Base-by-base conservation (phyloP, 805 yeast genomes). In the Sugiyamaella americana region DNA sequence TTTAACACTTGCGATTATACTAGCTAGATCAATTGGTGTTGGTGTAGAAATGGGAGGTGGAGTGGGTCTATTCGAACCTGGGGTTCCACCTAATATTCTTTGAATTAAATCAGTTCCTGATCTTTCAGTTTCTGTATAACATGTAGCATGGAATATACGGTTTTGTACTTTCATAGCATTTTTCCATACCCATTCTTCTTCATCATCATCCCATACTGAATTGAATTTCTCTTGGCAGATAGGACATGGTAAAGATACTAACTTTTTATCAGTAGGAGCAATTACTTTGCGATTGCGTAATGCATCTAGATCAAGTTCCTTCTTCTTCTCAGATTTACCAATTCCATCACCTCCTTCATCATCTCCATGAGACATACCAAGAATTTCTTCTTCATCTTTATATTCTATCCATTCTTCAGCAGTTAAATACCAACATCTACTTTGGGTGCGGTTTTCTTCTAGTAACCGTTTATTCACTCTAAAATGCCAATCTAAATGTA, bases 401-500 rank as follows among this genome's bases (percentile, higher is more conserved):
- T 84, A 87, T 20, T 73, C 72, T 22, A 76, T 74, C 91, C 95
- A 88, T 38, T 79, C 80, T 20, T 72, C 70, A 51, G 78, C 84
- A 51, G 79, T 80, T 50, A 88, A 66, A 62, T 80, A 89, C 95
- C 95, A 89, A 55, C 80, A 75, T 57, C 97, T 70, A 37, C 86
- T 81, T 60, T 85, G 89, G 26, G 71, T 67, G 5, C 71, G 61
- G 5, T 60, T 57, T 30, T 61, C 62, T 24, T 68, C 71, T 39
- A 78, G 76, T 41, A 85, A 70, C 57, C 84, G 81, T 61, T 86
- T 87, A 64, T 87, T 91, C 38, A 87, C 84, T 57, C 98, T 76
- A 70, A 87, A 88, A 69, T 91, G 98, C 97, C 97, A 91, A 64
- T 91, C 98, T 54, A 87, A 68, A 65, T 93, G 98, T 16, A 77